Conservation (phyloP, 768 basidiomycete species). For the Coprinopsis sp. region DNA sequence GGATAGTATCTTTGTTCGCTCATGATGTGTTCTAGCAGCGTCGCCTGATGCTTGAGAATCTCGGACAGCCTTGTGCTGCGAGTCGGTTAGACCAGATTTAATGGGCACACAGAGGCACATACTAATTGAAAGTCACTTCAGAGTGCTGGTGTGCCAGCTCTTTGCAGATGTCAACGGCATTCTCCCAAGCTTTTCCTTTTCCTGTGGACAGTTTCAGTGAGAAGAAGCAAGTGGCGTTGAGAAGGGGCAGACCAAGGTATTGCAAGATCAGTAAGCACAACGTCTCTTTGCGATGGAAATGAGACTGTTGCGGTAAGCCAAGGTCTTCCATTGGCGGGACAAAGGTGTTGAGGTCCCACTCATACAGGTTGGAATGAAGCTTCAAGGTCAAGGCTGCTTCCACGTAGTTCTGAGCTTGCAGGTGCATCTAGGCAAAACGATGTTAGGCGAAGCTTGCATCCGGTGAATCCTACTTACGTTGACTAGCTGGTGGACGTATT, state of each 20-base stretch:
- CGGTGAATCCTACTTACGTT: slow-evolving; percentile 74
- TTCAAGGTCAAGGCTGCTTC: slow-evolving; percentile 93
- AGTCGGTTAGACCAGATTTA: slow-evolving; percentile 9
- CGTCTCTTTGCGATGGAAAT: slow-evolving; percentile 92
- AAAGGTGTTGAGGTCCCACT: slow-evolving; percentile 81
- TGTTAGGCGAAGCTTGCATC: too few relatives aligned
- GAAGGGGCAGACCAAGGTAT: slow-evolving; percentile 62
- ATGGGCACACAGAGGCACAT: slow-evolving; percentile 23
- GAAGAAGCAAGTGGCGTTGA: background rate
- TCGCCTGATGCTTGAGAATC: slow-evolving; percentile 83
- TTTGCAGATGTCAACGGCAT: slow-evolving; percentile 88
- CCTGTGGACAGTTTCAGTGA: slow-evolving; percentile 39
- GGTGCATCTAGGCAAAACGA: slow-evolving; percentile 59
- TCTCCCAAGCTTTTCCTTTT: slow-evolving; percentile 97
- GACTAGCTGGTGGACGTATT: slow-evolving; percentile 93
- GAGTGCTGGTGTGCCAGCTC: slow-evolving; percentile 87
- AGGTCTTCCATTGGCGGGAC: slow-evolving; percentile 88
- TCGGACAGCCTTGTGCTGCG: slow-evolving; percentile 77
- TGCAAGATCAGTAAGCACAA: slow-evolving; percentile 89
- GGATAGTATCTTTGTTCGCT: slow-evolving; percentile 80
- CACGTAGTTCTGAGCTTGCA: slow-evolving; percentile 85
- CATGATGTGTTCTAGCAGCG: slow-evolving; percentile 80
- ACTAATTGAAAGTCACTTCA: slow-evolving; percentile 90
- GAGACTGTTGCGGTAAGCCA: slow-evolving; percentile 85
- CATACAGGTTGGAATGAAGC: slow-evolving; percentile 88